Conservation (phyloP, 208 protist genomes). For the Vickermania ingenoplastis region DNA sequence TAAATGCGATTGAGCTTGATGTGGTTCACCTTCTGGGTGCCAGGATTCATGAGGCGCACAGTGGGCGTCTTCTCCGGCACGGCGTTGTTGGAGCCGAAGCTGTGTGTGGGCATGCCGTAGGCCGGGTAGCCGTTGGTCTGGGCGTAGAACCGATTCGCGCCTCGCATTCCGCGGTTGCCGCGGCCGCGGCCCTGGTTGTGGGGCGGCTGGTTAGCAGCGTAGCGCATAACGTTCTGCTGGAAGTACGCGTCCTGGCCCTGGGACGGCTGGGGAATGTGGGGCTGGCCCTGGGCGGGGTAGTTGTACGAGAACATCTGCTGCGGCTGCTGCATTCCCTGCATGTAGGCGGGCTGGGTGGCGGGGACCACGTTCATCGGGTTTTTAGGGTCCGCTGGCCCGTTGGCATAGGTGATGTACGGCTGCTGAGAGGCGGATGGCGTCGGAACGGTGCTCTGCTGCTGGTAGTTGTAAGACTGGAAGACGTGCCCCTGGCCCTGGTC, state of each 20-base stretch:
- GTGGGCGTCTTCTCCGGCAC: constrained; percentile 60
- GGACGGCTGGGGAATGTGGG: not conserved
- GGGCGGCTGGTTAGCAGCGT: not conserved
- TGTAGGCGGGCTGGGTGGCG: constrained; percentile 1
- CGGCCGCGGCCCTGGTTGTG: not conserved
- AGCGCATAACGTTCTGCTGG: not conserved
- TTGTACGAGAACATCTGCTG: constrained; percentile 3
- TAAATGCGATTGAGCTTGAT: constrained; percentile 65
- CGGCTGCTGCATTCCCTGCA: not conserved
- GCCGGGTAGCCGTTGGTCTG: not conserved
- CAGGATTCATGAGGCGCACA: constrained; percentile 30
- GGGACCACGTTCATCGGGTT: not conserved
- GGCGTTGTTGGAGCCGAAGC: constrained; percentile 56
- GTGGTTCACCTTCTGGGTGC: constrained; percentile 27
- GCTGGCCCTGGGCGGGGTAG: constrained; percentile 1
- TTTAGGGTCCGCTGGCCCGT: not conserved
- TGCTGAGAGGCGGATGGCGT: not conserved
- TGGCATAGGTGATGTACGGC: not conserved
- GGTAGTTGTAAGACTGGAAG: not conserved
- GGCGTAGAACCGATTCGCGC: not conserved
- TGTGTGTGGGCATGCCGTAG: constrained; percentile 29
- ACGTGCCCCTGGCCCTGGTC: not conserved
- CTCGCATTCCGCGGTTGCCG: not conserved
- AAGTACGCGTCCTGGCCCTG: not conserved
- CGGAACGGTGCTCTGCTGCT: not conserved